Evolutionary conservation across 177 flowering plant species (phyloP), one percentile per base, ranked within the genome.

Genomic region (Vitis hybrid): DNA sequence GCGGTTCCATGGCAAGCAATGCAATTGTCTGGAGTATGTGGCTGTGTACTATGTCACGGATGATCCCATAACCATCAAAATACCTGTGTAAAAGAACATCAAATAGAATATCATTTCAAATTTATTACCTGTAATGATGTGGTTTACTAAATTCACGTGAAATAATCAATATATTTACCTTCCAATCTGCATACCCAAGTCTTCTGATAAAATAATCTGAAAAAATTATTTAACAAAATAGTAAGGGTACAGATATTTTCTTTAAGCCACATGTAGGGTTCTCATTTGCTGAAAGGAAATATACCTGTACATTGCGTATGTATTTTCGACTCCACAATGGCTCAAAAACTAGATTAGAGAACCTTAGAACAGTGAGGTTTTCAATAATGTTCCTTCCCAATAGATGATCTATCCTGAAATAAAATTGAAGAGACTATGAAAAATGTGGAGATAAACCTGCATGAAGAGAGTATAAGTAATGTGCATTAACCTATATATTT

Each of bases 1-100:
- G 92, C 26, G 87, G 85, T 76, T 86, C 92, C 92, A 88, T 86
- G 59, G 92, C 89, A 74, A 85, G 84, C 73, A 88, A 71, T 50
- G 89, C 92, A 16, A 88, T 78, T 66, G 82, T 86, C 70, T 88
- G 92, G 58, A 86, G 84, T 64, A 88, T 72, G 75, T 88, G 92
- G 66, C 86, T 88, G 56, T 88, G 92, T 11, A 88, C 81, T 64
- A 88, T 75, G 69, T 88, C 92, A 9, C 86, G 75, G 55, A 84
- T 85, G 74, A 88, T 82, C 55, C 92, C 92, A 79, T 85, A 86
- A 62, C 83, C 85, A 75, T 79, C 83, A 77, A 80, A 88, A 68
- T 83, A 83, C 74, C 91, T 83, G 51, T 48, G 51, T 0, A 16
- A 62, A 45, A 29, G 2, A 18, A 55, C 1, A 14, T 58, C 12